Evolutionary conservation across 331 rosid genomes (phyloP).

Genomic region (Prunus yedoensis): DNA sequence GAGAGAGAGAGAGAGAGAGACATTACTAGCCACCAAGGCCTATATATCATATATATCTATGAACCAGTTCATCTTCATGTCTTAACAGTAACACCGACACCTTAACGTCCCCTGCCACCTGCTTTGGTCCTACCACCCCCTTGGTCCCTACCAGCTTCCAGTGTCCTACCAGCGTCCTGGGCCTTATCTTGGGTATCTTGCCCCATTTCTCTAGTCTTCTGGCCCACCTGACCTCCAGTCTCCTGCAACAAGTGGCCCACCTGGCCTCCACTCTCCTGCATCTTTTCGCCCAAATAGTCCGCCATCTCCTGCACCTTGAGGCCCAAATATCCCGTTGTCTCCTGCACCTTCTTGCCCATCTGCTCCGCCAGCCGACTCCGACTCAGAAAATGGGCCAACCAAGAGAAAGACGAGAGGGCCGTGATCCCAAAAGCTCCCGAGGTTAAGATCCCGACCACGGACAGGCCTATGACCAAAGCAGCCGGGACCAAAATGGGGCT

Average conservation of each 20-base stretch:
- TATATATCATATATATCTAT: no score
- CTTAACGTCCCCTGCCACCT: background rate
- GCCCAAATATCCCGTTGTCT: constrained; percentile 29
- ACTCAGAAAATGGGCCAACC: constrained; percentile 44
- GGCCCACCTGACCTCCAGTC: constrained; percentile 16
- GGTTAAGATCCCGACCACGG: constrained; percentile 52
- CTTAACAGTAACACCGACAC: background rate
- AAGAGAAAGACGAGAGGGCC: constrained; percentile 59
- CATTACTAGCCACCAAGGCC: background rate
- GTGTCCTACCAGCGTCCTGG: constrained; percentile 10
- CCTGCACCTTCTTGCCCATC: constrained; percentile 33
- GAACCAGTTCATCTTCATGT: background rate
- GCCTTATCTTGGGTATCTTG: background rate
- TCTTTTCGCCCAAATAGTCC: constrained; percentile 29
- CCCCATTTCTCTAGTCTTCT: constrained; percentile 26
- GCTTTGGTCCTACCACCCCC: background rate
- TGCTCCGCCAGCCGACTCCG: constrained; percentile 21
- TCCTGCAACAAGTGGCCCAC: constrained; percentile 22
- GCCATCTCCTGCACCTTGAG: constrained; percentile 20
- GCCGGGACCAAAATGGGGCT: constrained; percentile 71
- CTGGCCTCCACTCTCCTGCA: constrained; percentile 11
- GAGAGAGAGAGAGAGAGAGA: no score
- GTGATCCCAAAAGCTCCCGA: constrained; percentile 67
- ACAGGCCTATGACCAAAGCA: constrained; percentile 28
- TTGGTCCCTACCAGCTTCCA: background rate